Evolutionary conservation across 176 grass and related monocot species (phyloP).

Genomic region (Avena atlantica): DNA sequence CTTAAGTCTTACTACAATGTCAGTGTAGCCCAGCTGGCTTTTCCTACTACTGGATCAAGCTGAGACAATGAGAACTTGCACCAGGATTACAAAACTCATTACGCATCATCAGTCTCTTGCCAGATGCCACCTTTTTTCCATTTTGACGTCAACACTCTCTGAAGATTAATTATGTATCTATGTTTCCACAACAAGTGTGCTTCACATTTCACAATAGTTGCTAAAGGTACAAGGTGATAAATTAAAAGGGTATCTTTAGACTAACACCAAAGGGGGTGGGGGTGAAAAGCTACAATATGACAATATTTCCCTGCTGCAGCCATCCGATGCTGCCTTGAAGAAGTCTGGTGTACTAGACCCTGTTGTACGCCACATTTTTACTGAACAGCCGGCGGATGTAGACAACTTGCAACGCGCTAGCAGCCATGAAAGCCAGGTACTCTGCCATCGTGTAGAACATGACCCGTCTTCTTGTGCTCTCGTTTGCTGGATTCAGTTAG

Average conservation of each 20-base stretch:
- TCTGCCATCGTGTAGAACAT: slow-evolving; percentile 83
- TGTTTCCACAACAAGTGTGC: slow-evolving; percentile 47
- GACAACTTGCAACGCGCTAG: slow-evolving; percentile 80
- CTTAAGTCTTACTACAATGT: background rate
- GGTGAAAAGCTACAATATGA: slow-evolving; percentile 42
- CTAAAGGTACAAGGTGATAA: slow-evolving; percentile 45
- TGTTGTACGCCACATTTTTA: slow-evolving; percentile 87
- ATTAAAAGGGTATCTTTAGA: slow-evolving; percentile 43
- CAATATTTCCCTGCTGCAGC: slow-evolving; percentile 30
- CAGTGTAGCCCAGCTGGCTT: background rate
- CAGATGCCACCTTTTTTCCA: background rate
- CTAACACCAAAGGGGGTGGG: slow-evolving; percentile 26
- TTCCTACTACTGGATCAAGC: background rate
- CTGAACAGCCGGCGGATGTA: slow-evolving; percentile 95
- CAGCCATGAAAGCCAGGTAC: slow-evolving; percentile 76
- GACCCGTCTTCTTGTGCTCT: slow-evolving; percentile 93
- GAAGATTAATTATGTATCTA: slow-evolving; percentile 48
- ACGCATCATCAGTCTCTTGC: background rate
- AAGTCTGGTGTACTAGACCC: slow-evolving; percentile 61
- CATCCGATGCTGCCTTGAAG: slow-evolving; percentile 35
- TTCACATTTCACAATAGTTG: slow-evolving; percentile 42
- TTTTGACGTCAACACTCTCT: background rate
- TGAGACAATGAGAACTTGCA: background rate
- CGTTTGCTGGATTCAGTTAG: slow-evolving; percentile 74
- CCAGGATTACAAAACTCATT: background rate